These are phyloP conservation scores for Daldinia grandis DNA, from an alignment of 495 filamentous ascomycete genomes.

Conservation along the genomic window DNA sequence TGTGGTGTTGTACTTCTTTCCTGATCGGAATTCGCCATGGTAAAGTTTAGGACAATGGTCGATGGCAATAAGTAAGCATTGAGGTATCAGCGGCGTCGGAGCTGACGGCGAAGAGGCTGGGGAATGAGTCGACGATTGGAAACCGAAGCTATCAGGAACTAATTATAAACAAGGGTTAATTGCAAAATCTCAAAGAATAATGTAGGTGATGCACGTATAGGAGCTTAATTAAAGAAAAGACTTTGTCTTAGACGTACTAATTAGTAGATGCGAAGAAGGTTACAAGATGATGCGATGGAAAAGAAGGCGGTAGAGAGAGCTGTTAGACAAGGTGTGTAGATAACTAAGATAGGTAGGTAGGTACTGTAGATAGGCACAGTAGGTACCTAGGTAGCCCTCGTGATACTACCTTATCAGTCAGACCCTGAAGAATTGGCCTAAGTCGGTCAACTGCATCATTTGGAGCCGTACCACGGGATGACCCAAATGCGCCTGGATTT, in stretches of 20 bases:
- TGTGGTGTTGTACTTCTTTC: conserved; percentile 44
- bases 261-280: conserved; percentile 17
- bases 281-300: conserved; percentile 2
- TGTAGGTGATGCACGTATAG: not conserved
- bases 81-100: conserved; percentile 18
- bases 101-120: not conserved
- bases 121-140: not conserved
- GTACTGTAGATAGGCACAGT: too few species aligned
- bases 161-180: conserved; percentile 25
- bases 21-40: conserved; percentile 43
- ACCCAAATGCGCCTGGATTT: conserved; percentile 5
- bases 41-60: conserved; percentile 9
- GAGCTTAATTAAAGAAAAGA: not conserved
- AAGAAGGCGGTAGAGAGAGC: not conserved
- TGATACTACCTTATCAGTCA: conserved; percentile 38
- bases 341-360: not conserved
- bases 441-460: conserved; percentile 41
- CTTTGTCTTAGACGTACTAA: conserved; percentile 21
- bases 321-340: not conserved
- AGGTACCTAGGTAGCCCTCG: too few species aligned
- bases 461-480: conserved; percentile 28
- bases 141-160: conserved; percentile 19
- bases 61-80: conserved; percentile 17
- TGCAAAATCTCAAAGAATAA: not conserved
- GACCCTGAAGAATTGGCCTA: conserved; percentile 35